These are phyloP conservation scores for Solanum hybrid DNA, from an alignment of 305 asterid genomes.

Conservation along the genomic window DNA sequence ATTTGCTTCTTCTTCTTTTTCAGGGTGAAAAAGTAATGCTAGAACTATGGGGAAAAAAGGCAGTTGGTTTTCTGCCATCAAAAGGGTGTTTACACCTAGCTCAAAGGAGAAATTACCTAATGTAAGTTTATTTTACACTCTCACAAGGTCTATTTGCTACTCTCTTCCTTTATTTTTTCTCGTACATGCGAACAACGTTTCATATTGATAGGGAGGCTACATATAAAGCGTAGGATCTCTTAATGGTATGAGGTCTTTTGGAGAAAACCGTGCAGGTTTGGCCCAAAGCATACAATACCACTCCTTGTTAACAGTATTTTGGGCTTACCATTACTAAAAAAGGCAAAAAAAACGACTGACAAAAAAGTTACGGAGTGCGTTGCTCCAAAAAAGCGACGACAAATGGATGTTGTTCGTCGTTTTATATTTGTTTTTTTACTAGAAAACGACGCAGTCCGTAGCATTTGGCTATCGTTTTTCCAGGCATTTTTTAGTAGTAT, in stretches of 20 bases:
- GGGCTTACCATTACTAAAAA: not conserved
- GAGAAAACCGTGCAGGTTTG: not conserved
- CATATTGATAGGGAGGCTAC: not conserved
- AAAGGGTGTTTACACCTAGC: slow-evolving; percentile 55
- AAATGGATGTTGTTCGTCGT: too few species aligned
- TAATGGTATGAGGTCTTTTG: not conserved
- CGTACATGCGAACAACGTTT: not conserved
- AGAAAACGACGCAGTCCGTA: not conserved
- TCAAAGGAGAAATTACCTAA: slow-evolving; percentile 57
- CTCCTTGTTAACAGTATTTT: not conserved
- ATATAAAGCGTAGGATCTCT: not conserved
- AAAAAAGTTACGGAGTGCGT: not conserved
- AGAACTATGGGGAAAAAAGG: slow-evolving; percentile 87
- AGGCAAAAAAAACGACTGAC: not conserved
- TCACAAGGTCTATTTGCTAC: not conserved
- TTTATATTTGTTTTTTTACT: too few species aligned
- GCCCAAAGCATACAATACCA: not conserved
- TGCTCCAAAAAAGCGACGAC: not conserved
- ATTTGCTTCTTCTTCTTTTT: not conserved
- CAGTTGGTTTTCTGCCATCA: slow-evolving; percentile 91
- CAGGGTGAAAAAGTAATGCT: slow-evolving; percentile 69
- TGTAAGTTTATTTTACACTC: slow-evolving; percentile 29
- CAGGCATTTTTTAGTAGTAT: not conserved
- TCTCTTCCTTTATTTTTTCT: not conserved
- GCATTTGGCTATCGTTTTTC: not conserved